Evolutionary conservation across 352 stramenopile species (phyloP).

Genomic region (Globisporangium barbulae): DNA sequence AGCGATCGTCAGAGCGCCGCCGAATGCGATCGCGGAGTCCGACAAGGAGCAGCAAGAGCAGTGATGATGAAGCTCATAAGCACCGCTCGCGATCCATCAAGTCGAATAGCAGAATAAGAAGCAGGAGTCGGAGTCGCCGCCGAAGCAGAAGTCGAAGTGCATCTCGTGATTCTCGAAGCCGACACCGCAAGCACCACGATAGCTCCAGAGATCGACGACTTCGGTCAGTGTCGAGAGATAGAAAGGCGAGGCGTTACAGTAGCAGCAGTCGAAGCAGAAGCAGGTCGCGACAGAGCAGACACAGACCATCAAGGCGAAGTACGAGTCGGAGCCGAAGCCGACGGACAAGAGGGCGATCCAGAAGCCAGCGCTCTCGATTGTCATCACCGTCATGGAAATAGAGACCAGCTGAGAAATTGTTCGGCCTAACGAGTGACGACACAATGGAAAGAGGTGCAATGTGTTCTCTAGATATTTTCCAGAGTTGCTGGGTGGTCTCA

Average conservation of each 20-base stretch:
- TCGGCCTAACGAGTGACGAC: not conserved
- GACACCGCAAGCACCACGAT: not conserved
- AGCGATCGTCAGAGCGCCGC: not conserved
- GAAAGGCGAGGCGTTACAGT: not conserved
- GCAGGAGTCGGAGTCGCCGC: conserved; percentile 3
- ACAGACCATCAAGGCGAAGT: conserved; percentile 1
- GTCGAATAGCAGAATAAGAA: conserved; percentile 13
- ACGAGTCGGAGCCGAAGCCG: not conserved
- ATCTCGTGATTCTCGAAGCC: conserved; percentile 1
- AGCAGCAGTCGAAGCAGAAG: conserved; percentile 11
- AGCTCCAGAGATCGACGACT: not conserved
- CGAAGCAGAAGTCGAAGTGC: conserved; percentile 15
- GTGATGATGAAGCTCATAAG: conserved; percentile 1
- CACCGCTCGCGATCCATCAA: conserved; percentile 1
- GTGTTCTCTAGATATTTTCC: not conserved
- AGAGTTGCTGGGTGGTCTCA: no score
- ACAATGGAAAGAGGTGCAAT: not conserved
- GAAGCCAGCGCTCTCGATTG: not conserved
- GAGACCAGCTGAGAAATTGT: not conserved
- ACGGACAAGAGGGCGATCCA: not conserved
- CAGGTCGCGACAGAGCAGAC: conserved; percentile 9
- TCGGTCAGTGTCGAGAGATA: not conserved
- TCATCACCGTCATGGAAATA: not conserved
- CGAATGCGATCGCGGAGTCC: not conserved
- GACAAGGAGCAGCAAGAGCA: not conserved